Evolutionary conservation across 495 filamentous ascomycete genomes (phyloP), one percentile per base, ranked within the genome.

Genomic region (Cenococcum geophilum): DNA sequence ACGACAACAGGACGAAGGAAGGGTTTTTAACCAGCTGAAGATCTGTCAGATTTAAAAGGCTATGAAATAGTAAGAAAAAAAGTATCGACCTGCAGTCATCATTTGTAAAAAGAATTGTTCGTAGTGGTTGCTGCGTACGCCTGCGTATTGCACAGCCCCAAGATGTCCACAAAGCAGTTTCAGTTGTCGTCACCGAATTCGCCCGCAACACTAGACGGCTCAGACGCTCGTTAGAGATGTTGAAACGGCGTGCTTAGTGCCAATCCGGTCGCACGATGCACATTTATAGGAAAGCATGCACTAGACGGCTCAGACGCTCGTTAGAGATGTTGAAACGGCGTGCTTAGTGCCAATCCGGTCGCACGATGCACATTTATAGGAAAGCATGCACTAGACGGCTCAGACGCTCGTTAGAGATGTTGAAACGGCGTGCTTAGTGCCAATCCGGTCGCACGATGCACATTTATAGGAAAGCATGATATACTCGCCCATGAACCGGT

Each of bases 151-250:
- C 40, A 45, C 40, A 45, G 40, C 40, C 40, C 40, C 40, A 45
- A 45, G 3, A 45, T 18, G 40, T 45, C 40, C 40, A 45, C 40
- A 45, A 45, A 45, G 40, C 40, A 45, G 40, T 45, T 45, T 45
- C 40, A 45, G 40, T 14, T 18, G 40, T 45, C 40, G 40, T 45
- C 40, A 45, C 3, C 40, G 40, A 45, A 18, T 18, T 10, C 40
- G 11, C 40, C 18, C 40, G 40, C 18, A 14, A 45, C 40, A 45
- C 18, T 18, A 18, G 40, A 45, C 40, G 40, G 40, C 40, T 45
- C 40, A 45, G 18, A 45, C 40, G 11, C 40, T 4, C 14, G 12
- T 45, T 45, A 45, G 18, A 45, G 40, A 45, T 45, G 40, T 10
- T 10, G 40, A 45, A 45, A 45, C 40, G 40, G 18, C 2, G 40